Conservation (phyloP, 352 stramenopile genomes). For the Pythium vanterpoolii region DNA sequence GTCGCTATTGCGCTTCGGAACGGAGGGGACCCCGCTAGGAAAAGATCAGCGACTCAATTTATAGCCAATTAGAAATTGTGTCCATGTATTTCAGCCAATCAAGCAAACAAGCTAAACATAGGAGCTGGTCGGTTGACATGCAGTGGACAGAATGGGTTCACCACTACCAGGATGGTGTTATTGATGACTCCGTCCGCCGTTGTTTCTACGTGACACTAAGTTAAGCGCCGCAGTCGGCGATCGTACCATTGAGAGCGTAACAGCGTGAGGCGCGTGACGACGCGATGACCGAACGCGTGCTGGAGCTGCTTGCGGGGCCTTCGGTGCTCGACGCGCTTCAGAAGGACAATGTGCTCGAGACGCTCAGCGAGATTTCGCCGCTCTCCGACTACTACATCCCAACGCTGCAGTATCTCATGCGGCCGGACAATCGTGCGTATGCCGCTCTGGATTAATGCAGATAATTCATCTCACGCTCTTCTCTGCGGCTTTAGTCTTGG, state of each 20-base stretch:
- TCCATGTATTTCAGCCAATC: not conserved
- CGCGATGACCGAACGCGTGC: conserved; percentile 46
- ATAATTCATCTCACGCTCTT: not conserved
- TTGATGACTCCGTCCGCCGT: no score
- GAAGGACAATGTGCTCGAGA: conserved; percentile 43
- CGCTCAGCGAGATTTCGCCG: conserved; percentile 43
- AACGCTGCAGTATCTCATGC: conserved; percentile 57
- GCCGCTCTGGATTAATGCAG: not conserved
- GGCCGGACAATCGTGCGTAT: conserved; percentile 51
- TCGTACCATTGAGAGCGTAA: not conserved
- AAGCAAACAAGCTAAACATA: not conserved
- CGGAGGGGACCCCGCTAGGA: not conserved
- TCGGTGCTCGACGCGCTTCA: conserved; percentile 43
- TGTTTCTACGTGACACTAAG: no score
- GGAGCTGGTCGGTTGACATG: not conserved
- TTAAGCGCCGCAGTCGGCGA: conserved; percentile 5
- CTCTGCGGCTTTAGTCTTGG: conserved; percentile 28
- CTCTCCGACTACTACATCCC: conserved; percentile 59
- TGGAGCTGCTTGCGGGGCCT: conserved; percentile 39
- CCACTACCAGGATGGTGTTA: not conserved
- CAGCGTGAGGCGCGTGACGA: not conserved
- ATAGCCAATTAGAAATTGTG: not conserved
- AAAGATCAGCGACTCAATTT: not conserved
- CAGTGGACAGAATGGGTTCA: not conserved
- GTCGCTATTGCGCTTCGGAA: not conserved